Evolutionary conservation across 257 asterid species (phyloP), one percentile per base, ranked within the genome.

Genomic region (Cordia subcordata): DNA sequence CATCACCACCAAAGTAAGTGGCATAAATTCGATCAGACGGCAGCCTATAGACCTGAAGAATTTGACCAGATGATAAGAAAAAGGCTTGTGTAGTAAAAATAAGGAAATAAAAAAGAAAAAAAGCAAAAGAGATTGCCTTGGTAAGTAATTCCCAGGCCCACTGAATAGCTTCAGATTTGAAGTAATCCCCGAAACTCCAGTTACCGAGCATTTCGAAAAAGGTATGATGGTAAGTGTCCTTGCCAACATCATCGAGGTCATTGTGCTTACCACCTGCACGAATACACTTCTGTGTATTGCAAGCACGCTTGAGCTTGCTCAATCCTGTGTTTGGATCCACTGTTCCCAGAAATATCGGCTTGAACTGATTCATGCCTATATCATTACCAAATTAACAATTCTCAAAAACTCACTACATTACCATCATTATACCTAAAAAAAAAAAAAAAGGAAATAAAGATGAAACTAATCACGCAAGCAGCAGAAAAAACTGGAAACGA

Each of bases 141-240:
- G 97, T 93, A 21, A 93, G 92, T 60, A 93, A 95, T 81, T 93
- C 97, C 96, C 96, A 93, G 1, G 97, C 97, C 94, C 88, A 89
- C 53, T 67, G 75, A 61, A 93, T 93, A 20, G 97, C 99, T 71
- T 86, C 92, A 8, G 67, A 69, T 80, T 93, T 93, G 69, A 93
- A 93, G 68, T 93, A 93, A 67, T 93, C 94, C 14, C 96, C 97
- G 65, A 93, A 93, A 0, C 97, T 87, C 99, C 99, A 89, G 68
- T 93, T 93, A 12, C 99, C 99, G 58, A 93, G 91, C 99, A 93
- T 93, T 83, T 93, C 99, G 56, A 93, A 93, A 77, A 93, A 93
- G 21, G 99, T 93, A 47, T 93, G 99, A 77, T 93, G 99, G 62
- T 93, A 93, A 55, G 99, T 93, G 56, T 93, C 99, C 86, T 93